Conservation (phyloP, 495 filamentous ascomycete genomes). For the Corynascus novoguineensis region DNA sequence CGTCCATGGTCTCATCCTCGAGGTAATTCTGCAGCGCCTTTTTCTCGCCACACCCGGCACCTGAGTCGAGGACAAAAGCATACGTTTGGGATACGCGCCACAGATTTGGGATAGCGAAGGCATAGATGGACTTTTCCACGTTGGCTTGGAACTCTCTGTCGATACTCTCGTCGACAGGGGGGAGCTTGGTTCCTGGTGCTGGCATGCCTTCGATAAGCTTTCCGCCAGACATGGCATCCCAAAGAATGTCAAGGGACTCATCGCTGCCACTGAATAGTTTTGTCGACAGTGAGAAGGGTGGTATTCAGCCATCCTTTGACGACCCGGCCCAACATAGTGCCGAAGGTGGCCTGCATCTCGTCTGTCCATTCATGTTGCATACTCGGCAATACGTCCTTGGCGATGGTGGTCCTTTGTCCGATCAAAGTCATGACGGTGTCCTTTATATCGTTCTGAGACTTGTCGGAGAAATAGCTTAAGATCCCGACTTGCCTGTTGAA, state of each 20-base stretch:
- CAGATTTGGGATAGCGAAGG: constrained; percentile 29
- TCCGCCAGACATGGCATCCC: constrained; percentile 23
- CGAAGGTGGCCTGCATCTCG: constrained; percentile 19
- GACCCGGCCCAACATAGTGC: constrained; percentile 21
- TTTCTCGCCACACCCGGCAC: constrained; percentile 19
- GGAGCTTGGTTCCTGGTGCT: neutral
- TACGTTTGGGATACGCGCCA: constrained; percentile 24
- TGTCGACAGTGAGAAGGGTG: neutral
- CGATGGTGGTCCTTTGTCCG: neutral
- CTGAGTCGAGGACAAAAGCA: constrained; percentile 35
- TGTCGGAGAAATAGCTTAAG: neutral
- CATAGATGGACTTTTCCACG: constrained; percentile 25
- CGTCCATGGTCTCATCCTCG: constrained; percentile 13
- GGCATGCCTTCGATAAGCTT: constrained; percentile 25
- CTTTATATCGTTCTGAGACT: constrained; percentile 11
- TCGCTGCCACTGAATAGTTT: constrained; percentile 17
- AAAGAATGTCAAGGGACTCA: constrained; percentile 15
- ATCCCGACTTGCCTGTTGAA: constrained; percentile 18
- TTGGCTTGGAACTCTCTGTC: neutral
- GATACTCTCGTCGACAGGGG: neutral
- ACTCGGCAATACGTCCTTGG: neutral
- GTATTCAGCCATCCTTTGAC: constrained; percentile 20
- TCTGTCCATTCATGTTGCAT: constrained; percentile 8
- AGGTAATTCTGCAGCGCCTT: constrained; percentile 23
- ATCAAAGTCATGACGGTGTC: constrained; percentile 15